Evolutionary conservation across 306 rosid genomes (phyloP), one percentile per base, ranked within the genome.

Genomic region (Citrullus mucosospermus): DNA sequence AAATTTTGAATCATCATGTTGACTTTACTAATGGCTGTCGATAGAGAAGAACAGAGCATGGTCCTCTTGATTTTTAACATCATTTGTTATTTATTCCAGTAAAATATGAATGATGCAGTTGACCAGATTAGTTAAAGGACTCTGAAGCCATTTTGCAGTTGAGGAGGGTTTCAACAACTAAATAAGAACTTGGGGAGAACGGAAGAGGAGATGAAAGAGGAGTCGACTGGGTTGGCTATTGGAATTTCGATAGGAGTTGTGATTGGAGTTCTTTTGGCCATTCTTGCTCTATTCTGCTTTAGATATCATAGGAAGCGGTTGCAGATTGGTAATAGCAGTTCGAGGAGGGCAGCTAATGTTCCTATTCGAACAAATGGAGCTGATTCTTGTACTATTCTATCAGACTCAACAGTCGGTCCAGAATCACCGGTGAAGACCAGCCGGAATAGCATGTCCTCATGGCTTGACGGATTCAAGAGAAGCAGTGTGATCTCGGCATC

Each of bases 171-270:
- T 88, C 76, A 84, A 87, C 79, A 48, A 84, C 70, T 78, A 85
- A 72, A 67, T 79, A 85, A 84, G 81, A 84, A 79, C 67, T 85
- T 83, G 78, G 54, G 81, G 75, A 82, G 80, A 70, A 59, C 50
- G 43, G n/a, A 75, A 75, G 79, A 73, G 78, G 80, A 91, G 89
- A 95, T 92, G 99, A 90, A 83, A 83, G 98, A 60, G 70, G 97
- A 91, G 80, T 88, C 99, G 30, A 83, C 81, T 22, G 99, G 96
- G 80, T 82, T 96, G 83, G 90, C 90, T 8, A 89, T 96, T 75
- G 99, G 99, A 83, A 88, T 92, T 82, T 96, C 97, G n/a, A 90
- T 91, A 30, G 99, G 99, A n/a, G 93, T 96, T 14, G 98, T 96
- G 82, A 91, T 96, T 83, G 99, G 99, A 82, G 85, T 92, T 78